These are phyloP conservation scores for Aspergillus sp. DNA, from an alignment of 2,329 filamentous ascomycete species.

Conservation along the genomic window DNA sequence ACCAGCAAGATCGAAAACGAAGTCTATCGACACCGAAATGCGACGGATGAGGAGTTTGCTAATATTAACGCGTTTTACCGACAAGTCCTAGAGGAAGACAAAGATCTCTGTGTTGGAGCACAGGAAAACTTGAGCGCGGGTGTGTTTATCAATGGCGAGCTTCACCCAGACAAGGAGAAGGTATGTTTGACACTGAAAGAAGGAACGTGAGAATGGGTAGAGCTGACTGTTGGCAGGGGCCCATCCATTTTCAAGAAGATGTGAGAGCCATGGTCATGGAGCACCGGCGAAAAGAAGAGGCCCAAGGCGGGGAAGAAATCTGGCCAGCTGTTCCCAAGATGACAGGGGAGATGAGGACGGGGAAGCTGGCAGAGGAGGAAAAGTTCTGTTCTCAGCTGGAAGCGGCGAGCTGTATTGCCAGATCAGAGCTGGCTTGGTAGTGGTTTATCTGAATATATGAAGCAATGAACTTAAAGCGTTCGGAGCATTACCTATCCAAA, in stretches of 20 bases:
- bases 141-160: conserved; percentile 62
- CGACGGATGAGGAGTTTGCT: conserved; percentile 59
- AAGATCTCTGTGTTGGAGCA: conserved; percentile 59
- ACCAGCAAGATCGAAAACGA: conserved; percentile 61
- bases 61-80: conserved; percentile 62
- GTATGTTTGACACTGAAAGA: conserved; percentile 18
- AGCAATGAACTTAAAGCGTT: background rate
- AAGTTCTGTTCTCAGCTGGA: conserved; percentile 5
- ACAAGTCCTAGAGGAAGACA: conserved; percentile 65
- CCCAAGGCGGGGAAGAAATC: conserved; percentile 49
- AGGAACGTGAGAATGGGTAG: conserved; percentile 10
- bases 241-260: conserved; percentile 56
- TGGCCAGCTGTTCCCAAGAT: conserved; percentile 48
- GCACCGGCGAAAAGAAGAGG: conserved; percentile 45
- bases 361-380: conserved; percentile 3
- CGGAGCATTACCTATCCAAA: no score
- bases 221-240: conserved; percentile 26
- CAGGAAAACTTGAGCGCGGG: conserved; percentile 62
- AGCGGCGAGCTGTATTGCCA: conserved; percentile 3
- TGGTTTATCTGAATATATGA: background rate
- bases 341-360: background rate
- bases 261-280: conserved; percentile 51
- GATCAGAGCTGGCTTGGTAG: conserved; percentile 2
- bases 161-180: conserved; percentile 63
- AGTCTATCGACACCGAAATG: conserved; percentile 62